Evolutionary conservation across 2,329 filamentous ascomycete species (phyloP), one percentile per base, ranked within the genome.

Genomic region (Xylariaceae sp.): DNA sequence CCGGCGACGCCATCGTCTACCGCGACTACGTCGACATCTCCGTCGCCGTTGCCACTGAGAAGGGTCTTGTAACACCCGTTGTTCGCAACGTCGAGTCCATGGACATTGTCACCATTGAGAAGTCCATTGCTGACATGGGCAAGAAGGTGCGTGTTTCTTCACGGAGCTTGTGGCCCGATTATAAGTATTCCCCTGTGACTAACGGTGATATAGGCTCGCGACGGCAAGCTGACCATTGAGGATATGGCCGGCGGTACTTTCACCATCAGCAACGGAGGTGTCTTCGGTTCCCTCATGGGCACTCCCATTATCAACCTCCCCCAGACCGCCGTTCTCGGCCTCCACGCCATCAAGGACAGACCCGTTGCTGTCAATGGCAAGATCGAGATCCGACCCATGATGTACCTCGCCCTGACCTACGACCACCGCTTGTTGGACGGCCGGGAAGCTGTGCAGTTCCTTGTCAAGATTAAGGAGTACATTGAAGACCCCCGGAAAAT

Each of bases 161-260:
- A 48, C 35, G 5, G n/a, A 7, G 4, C 10, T 17, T 17, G 23
- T 63, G 42, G 18, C n/a, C 13, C 48, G 13, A 18, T 18, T 9
- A 7, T 18, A 8, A 2, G 7, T 44, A 5, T 45, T 15, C 17
- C 37, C 10, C 56, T 35, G 59, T 10, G 13, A 49, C 60, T 65
- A 55, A 65, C 60, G 0, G 30, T 9, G 10, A 18, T n/a, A 4
- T 65, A 92, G 90, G 94, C 94, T 64, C 90, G 94, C 64, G 92
- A 97, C 73, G 88, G 89, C 75, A 97, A 97, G 79, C 84, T 99
- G 66, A 97, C 94, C 2, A 97, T 99, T 69, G 94, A 99, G 78
- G 94, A 99, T 73, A 97, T 99, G 92, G 94, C 94, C 62, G 94
- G 94, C 62, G 94, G 94, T 65, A 97, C 93, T 42, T 99, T 97